Conservation (phyloP, 2,329 filamentous ascomycete species). For the Hymenoscyphus scutula region DNA sequence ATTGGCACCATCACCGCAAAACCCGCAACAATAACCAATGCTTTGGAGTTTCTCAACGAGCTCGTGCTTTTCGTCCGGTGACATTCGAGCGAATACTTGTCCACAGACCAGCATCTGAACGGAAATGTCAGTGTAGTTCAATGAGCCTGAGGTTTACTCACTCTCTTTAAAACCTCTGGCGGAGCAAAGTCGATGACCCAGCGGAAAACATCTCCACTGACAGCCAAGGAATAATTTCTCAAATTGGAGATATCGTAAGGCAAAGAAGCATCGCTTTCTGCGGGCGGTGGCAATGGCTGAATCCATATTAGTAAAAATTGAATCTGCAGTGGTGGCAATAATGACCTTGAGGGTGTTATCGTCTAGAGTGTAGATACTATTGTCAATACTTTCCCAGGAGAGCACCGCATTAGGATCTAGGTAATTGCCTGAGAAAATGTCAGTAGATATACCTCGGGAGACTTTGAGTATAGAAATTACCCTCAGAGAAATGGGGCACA, state of each 20-base stretch:
- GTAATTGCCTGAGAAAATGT: constrained; percentile 54
- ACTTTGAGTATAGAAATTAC: constrained; percentile 37
- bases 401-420: constrained; percentile 72
- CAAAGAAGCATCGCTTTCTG: constrained; percentile 74
- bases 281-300: constrained; percentile 68
- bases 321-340: background rate
- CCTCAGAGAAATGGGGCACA: constrained; percentile 81
- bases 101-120: constrained; percentile 80
- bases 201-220: constrained; percentile 91
- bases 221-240: constrained; percentile 81
- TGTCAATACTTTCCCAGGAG: constrained; percentile 93
- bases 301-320: constrained; percentile 15
- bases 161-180: constrained; percentile 70
- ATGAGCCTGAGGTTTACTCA: constrained; percentile 38
- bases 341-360: constrained; percentile 68
- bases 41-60: constrained; percentile 95
- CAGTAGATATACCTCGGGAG: background rate
- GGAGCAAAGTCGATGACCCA: constrained; percentile 93
- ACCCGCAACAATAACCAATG: constrained; percentile 91
- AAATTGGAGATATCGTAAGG: constrained; percentile 82
- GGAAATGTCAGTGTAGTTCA: background rate
- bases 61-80: constrained; percentile 97
- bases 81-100: constrained; percentile 97
- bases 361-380: constrained; percentile 74
- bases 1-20: constrained; percentile 96